Conservation (phyloP, 73 alveolate species). For the Paramecium caudatum region DNA sequence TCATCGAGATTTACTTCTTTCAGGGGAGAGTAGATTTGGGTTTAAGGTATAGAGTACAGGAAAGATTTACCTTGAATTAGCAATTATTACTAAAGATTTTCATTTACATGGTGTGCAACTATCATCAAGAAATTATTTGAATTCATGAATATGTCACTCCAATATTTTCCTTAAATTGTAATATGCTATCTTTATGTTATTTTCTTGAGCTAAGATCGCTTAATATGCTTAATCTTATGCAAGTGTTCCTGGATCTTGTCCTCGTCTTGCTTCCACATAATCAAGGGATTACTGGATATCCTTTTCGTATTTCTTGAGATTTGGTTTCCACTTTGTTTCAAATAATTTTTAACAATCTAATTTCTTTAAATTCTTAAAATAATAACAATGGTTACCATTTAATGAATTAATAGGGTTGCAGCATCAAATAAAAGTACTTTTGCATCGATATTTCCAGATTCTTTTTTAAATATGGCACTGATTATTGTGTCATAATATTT, state of each 20-base stretch:
- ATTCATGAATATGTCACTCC: slow-evolving; percentile 43
- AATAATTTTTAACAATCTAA: neutral
- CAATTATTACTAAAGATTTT: slow-evolving; percentile 85
- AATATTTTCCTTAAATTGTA: slow-evolving; percentile 26
- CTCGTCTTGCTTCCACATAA: slow-evolving; percentile 1
- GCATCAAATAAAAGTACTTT: slow-evolving; percentile 40
- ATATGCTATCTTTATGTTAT: slow-evolving; percentile 23
- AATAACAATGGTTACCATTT: neutral
- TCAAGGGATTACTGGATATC: neutral
- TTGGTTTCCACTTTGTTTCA: neutral
- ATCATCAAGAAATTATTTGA: slow-evolving; percentile 53
- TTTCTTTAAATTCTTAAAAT: neutral
- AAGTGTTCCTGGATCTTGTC: neutral
- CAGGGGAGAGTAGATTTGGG: slow-evolving; percentile 85
- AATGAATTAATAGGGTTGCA: slow-evolving; percentile 14
- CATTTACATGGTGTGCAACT: slow-evolving; percentile 84
- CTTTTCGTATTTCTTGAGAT: slow-evolving; percentile 32
- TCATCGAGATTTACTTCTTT: slow-evolving; percentile 81
- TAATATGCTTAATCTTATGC: neutral
- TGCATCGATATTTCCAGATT: neutral
- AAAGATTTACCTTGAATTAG: slow-evolving; percentile 83
- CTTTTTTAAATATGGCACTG: slow-evolving; percentile 5
- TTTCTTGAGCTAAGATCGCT: slow-evolving; percentile 2
- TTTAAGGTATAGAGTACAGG: slow-evolving; percentile 89
- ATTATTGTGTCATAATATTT: slow-evolving; percentile 11